These are phyloP conservation scores for Neurospora tetraspora DNA, from an alignment of 495 filamentous ascomycete species.

Conservation along the genomic window DNA sequence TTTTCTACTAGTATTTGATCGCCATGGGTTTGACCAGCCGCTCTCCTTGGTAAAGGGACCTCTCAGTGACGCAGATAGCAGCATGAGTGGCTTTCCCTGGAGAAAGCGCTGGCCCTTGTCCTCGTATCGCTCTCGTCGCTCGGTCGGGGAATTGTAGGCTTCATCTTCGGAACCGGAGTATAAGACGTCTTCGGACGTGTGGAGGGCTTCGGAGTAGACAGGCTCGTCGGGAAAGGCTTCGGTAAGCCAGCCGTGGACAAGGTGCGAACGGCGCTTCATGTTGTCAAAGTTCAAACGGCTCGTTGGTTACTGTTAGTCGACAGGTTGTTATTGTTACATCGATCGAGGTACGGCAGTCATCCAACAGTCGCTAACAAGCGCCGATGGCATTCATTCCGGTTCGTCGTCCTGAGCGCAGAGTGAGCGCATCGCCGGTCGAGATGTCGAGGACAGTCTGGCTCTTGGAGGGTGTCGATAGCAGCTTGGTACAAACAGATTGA, in stretches of 20 bases:
- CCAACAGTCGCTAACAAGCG: not conserved
- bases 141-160: conserved; percentile 32
- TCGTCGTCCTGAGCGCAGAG: not conserved
- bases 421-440: not conserved
- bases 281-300: not conserved
- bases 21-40: conserved; percentile 60
- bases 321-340: not conserved
- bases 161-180: conserved; percentile 51
- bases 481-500: not conserved
- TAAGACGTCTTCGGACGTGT: conserved; percentile 31
- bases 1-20: conserved; percentile 5
- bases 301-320: not conserved
- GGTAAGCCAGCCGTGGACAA: conserved; percentile 9
- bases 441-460: not conserved
- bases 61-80: conserved; percentile 51
- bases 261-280: conserved; percentile 1
- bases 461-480: not conserved
- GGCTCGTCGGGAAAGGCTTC: conserved; percentile 16
- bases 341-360: not conserved
- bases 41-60: conserved; percentile 50
- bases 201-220: conserved; percentile 35
- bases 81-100: conserved; percentile 43
- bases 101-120: conserved; percentile 48
- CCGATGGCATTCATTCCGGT: not conserved
- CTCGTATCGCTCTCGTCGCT: conserved; percentile 49